Conservation (phyloP, 306 rosid species). For the Acacia acuminata region DNA sequence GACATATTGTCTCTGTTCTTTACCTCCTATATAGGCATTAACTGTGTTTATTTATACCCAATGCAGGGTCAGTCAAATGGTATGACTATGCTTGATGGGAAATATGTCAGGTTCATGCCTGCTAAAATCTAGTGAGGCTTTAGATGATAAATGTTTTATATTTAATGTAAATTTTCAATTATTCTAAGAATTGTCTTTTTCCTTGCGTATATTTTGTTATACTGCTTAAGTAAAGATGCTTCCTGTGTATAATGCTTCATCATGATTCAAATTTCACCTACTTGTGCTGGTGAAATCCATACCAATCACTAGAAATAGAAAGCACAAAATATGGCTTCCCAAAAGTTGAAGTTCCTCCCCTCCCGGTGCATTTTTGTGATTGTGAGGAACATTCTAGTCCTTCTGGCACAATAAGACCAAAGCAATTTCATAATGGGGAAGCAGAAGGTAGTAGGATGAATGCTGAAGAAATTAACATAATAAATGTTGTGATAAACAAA, state of each 20-base stretch:
- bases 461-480: constrained; percentile 65
- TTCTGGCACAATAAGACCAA: constrained; percentile 32
- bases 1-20: neutral
- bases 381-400: constrained; percentile 81
- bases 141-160: neutral
- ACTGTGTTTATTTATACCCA: neutral
- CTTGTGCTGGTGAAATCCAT: constrained; percentile 69
- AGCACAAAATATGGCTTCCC: constrained; percentile 92
- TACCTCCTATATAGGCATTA: neutral
- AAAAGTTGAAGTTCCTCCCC: constrained; percentile 65
- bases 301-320: constrained; percentile 85
- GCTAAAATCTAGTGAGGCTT: neutral
- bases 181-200: neutral
- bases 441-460: constrained; percentile 53
- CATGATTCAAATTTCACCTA: constrained; percentile 6
- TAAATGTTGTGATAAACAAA: constrained; percentile 75
- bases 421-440: constrained; percentile 25
- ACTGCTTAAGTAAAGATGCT: neutral
- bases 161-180: neutral
- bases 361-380: constrained; percentile 85
- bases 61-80: neutral
- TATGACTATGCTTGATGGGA: neutral
- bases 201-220: neutral
- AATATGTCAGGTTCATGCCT: neutral
- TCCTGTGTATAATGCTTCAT: constrained; percentile 4